Conservation (phyloP, 176 grass and related monocot species). For the Alopecurus myosuroides region DNA sequence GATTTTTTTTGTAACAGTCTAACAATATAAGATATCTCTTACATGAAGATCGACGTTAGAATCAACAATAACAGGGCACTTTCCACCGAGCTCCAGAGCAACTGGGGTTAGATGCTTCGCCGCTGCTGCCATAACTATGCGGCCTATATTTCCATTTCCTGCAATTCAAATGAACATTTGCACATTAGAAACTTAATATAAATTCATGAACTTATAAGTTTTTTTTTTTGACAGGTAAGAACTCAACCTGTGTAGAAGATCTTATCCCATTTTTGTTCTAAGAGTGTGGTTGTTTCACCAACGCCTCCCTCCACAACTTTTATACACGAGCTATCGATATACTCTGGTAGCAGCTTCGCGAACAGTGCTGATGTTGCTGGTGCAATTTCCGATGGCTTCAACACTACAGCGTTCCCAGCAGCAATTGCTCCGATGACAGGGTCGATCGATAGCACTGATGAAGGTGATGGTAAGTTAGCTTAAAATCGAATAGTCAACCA, state of each 20-base stretch:
- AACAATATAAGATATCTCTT: constrained; percentile 17
- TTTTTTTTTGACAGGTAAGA: not conserved
- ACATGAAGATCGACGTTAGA: constrained; percentile 74
- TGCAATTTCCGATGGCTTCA: constrained; percentile 90
- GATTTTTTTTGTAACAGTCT: not conserved
- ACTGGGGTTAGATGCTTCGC: constrained; percentile 92
- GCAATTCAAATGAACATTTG: not conserved
- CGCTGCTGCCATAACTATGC: constrained; percentile 74
- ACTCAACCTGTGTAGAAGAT: constrained; percentile 90
- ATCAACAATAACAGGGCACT: constrained; percentile 85
- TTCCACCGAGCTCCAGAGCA: constrained; percentile 86
- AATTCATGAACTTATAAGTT: not conserved
- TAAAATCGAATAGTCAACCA: not conserved
- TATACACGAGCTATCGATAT: constrained; percentile 77
- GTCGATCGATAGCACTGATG: constrained; percentile 74
- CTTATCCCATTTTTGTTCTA: constrained; percentile 94
- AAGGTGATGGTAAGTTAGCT: not conserved
- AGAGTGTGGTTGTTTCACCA: constrained; percentile 60
- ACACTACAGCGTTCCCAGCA: constrained; percentile 73
- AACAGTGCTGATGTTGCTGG: constrained; percentile 75
- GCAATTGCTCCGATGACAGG: constrained; percentile 89
- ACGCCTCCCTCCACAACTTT: constrained; percentile 82
- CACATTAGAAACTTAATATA: not conserved
- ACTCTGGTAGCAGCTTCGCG: constrained; percentile 72
- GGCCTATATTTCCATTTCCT: constrained; percentile 74